Evolutionary conservation across 2,329 filamentous ascomycete species (phyloP).

Genomic region (Colletotrichum incanum): DNA sequence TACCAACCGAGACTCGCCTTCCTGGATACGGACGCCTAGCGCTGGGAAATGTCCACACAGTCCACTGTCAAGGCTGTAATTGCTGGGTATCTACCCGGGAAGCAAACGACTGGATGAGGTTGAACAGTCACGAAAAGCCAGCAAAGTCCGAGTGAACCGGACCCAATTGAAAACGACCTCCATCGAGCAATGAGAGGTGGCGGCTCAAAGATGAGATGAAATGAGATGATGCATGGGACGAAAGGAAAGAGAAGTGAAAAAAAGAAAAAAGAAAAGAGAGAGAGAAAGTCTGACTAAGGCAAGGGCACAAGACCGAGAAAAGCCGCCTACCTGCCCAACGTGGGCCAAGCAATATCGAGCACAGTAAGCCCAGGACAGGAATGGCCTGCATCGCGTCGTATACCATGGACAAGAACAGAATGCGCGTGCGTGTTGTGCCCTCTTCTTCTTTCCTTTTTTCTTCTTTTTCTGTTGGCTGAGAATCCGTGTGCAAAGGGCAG

Average conservation of each 20-base stretch:
- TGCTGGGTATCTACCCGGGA: background rate
- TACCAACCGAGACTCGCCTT: background rate
- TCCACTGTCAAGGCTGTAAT: background rate
- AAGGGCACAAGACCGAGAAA: no score
- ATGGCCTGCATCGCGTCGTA: slow-evolving; percentile 3
- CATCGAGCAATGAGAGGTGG: slow-evolving; percentile 16
- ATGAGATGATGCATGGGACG: slow-evolving; percentile 34
- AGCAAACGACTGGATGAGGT: slow-evolving; percentile 9
- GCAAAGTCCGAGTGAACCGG: background rate
- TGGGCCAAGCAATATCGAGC: background rate
- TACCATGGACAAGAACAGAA: background rate
- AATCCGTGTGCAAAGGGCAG: slow-evolving; percentile 12
- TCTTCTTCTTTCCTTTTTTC: background rate
- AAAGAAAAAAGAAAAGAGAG: background rate
- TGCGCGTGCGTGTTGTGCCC: background rate
- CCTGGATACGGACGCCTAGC: background rate
- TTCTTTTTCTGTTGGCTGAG: background rate
- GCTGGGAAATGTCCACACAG: background rate
- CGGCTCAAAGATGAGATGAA: slow-evolving; percentile 24
- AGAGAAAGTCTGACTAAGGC: slow-evolving; percentile 20
- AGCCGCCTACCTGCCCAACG: background rate
- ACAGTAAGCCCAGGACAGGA: background rate
- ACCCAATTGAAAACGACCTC: background rate
- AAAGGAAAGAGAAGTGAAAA: background rate
- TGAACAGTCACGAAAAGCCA: background rate